Evolutionary conservation across 306 rosid species (phyloP).

Genomic region (Oemleria cerasiformis): DNA sequence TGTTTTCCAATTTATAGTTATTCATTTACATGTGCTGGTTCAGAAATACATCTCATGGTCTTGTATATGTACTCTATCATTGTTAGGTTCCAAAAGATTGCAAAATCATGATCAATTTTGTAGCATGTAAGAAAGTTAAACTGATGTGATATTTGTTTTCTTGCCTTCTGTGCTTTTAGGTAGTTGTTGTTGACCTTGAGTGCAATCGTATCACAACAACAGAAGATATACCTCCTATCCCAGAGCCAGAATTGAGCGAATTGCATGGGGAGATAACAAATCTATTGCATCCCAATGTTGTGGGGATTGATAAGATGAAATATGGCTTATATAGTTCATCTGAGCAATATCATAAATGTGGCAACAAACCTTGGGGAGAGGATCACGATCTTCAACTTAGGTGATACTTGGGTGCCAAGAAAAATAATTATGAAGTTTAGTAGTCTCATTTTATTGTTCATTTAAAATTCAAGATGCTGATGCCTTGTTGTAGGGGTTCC

Average conservation of each 20-base stretch:
- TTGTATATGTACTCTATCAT: background rate
- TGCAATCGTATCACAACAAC: conserved; percentile 75
- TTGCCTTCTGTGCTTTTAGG: conserved; percentile 45
- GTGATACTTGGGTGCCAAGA: conserved; percentile 47
- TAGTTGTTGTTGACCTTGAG: conserved; percentile 95
- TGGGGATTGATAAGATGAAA: conserved; percentile 81
- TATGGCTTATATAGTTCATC: conserved; percentile 45
- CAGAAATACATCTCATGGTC: background rate
- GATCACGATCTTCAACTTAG: conserved; percentile 90
- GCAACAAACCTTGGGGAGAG: conserved; percentile 90
- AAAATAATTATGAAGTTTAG: conserved; percentile 27
- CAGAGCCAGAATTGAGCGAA: conserved; percentile 78
- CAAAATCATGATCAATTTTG: conserved; percentile 1
- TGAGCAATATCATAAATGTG: conserved; percentile 54
- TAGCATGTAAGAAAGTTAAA: conserved; percentile 13
- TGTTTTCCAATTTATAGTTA: conserved; percentile 10
- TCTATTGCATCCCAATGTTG: conserved; percentile 78
- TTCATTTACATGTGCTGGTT: conserved; percentile 16
- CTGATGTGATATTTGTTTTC: conserved; percentile 8
- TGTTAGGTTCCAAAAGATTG: background rate
- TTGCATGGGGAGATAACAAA: conserved; percentile 75
- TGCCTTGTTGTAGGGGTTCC: background rate
- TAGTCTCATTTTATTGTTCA: background rate
- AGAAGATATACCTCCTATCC: conserved; percentile 96
- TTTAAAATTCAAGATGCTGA: background rate